Conservation (phyloP, 306 rosid species). For the Dalbergia oliveri region DNA sequence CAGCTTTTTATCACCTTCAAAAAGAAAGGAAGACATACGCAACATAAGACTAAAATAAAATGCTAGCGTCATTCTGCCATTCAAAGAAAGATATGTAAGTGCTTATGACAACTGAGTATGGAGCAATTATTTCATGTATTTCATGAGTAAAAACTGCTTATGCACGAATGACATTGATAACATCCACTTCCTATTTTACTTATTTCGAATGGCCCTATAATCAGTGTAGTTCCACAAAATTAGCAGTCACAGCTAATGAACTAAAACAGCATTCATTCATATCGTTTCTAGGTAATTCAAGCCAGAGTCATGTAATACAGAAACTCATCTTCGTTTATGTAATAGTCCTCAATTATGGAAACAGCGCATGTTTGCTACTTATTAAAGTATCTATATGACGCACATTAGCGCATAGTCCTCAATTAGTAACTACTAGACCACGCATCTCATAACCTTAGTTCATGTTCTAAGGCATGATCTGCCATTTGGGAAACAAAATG, state of each 20-base stretch:
- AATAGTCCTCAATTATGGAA: slow-evolving; percentile 32
- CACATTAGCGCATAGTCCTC: slow-evolving; percentile 19
- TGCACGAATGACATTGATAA: slow-evolving; percentile 9
- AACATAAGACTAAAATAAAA: slow-evolving; percentile 33
- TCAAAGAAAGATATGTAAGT: slow-evolving; percentile 32
- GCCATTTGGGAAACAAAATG: not conserved
- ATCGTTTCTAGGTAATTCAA: slow-evolving; percentile 16
- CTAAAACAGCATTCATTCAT: slow-evolving; percentile 10
- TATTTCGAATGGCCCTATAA: slow-evolving; percentile 3
- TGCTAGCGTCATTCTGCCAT: slow-evolving; percentile 17
- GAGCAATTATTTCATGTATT: slow-evolving; percentile 25
- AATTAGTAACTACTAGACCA: slow-evolving; percentile 1
- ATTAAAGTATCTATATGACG: not conserved
- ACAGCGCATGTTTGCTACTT: not conserved
- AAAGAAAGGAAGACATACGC: slow-evolving; percentile 33
- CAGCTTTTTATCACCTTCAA: slow-evolving; percentile 87
- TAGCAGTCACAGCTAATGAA: slow-evolving; percentile 32
- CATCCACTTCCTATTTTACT: slow-evolving; percentile 29
- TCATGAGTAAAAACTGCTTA: slow-evolving; percentile 2
- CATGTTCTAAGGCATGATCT: slow-evolving; percentile 11
- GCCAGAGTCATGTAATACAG: slow-evolving; percentile 27
- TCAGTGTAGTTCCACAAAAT: slow-evolving; percentile 33
- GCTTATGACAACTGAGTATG: not conserved
- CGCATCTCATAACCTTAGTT: slow-evolving; percentile 32
- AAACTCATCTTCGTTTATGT: slow-evolving; percentile 16